A percentile compares a stretch with the other conserved stretches of the same genome.
Conservation (phyloP, 768 basidiomycete genomes). For the Trametes punicea region DNA sequence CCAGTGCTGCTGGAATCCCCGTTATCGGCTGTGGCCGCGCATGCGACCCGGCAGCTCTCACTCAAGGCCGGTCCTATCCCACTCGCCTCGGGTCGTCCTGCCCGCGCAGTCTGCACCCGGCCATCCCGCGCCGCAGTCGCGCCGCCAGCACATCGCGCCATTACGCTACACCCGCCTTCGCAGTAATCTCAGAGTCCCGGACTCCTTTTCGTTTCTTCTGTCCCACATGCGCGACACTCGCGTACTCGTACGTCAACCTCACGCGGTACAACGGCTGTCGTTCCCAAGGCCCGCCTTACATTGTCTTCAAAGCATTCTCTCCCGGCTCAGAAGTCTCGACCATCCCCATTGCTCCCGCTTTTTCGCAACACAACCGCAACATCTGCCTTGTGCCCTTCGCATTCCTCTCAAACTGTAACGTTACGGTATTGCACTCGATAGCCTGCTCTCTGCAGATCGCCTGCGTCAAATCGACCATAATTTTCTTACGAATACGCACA, state of each 20-base stretch:
- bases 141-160: neutral
- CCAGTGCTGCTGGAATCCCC: neutral
- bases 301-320: neutral
- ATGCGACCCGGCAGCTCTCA: neutral
- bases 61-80: neutral
- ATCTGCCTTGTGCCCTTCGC: neutral
- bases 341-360: neutral
- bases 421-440: conserved; percentile 10
- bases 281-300: too few relatives aligned
- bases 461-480: conserved; percentile 2
- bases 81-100: neutral
- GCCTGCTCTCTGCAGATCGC: neutral
- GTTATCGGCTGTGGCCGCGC: neutral
- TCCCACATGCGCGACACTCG: neutral
- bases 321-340: neutral
- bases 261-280: neutral
- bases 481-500: conserved; percentile 12
- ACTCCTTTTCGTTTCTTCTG: neutral
- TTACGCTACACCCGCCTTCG: conserved; percentile 3
- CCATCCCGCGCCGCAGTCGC: neutral
- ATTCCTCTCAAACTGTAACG: neutral
- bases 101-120: neutral
- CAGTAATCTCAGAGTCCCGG: neutral
- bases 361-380: neutral
- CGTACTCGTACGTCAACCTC: conserved; percentile 5